Percentiles rank a stretch among this genome's conserved stretches.
Conservation (phyloP, 331 rosid species). For the Prunus yedoensis region DNA sequence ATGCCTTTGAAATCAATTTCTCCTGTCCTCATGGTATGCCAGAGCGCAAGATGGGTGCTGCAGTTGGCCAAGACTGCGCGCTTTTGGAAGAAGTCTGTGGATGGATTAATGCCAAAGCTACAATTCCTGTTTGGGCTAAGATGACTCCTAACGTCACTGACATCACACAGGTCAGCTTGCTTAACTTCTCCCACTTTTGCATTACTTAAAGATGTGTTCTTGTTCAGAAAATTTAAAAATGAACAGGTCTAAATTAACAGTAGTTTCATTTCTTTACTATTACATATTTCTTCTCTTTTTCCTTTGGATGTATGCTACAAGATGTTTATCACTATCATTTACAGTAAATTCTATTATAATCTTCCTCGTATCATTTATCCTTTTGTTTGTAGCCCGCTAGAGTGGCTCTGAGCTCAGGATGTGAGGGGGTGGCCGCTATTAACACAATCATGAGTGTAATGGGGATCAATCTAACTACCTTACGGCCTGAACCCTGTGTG, state of each 20-base stretch:
- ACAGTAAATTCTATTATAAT: not conserved
- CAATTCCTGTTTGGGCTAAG: slow-evolving; percentile 98
- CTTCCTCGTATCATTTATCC: slow-evolving; percentile 11
- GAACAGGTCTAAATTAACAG: not conserved
- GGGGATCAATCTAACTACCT: slow-evolving; percentile 86
- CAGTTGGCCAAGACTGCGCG: slow-evolving; percentile 91
- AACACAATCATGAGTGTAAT: slow-evolving; percentile 97
- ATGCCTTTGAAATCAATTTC: slow-evolving; percentile 88
- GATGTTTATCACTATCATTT: not conserved
- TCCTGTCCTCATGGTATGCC: slow-evolving; percentile 99
- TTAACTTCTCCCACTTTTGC: slow-evolving; percentile 1
- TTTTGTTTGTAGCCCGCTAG: slow-evolving; percentile 70
- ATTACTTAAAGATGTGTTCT: not conserved
- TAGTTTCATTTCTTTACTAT: not conserved
- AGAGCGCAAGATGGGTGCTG: slow-evolving; percentile 96
- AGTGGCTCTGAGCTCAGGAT: slow-evolving; percentile 76
- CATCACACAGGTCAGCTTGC: slow-evolving; percentile 66
- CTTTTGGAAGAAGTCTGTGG: slow-evolving; percentile 94
- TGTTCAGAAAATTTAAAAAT: not conserved
- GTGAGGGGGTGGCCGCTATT: slow-evolving; percentile 88
- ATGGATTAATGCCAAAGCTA: slow-evolving; percentile 93
- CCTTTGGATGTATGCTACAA: not conserved
- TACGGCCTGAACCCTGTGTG: slow-evolving; percentile 98
- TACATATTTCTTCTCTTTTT: not conserved
- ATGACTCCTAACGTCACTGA: slow-evolving; percentile 98